Conservation (phyloP, 805 yeast species). For the Debaryomyces maramus region DNA sequence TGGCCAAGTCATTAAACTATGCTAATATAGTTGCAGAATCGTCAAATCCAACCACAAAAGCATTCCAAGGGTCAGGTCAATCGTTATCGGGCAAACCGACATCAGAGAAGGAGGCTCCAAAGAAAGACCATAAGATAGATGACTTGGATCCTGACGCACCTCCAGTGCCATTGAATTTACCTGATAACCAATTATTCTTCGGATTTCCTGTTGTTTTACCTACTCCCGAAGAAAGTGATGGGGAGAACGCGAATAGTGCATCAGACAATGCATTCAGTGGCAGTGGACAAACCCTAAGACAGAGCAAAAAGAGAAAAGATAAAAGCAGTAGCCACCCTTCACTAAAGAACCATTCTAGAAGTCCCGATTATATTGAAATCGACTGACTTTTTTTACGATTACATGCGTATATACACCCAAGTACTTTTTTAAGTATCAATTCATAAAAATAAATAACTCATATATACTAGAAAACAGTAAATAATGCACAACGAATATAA, state of each 20-base stretch:
- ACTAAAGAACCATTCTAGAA: constrained; percentile 61
- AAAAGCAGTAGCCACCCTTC: constrained; percentile 47
- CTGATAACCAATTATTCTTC: constrained; percentile 86
- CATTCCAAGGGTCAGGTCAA: constrained; percentile 64
- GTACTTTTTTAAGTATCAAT: background rate
- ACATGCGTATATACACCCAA: constrained; percentile 1
- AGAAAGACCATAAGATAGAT: constrained; percentile 34
- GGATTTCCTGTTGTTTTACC: constrained; percentile 78
- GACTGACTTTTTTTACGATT: constrained; percentile 40
- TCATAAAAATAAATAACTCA: constrained; percentile 8
- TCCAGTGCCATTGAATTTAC: constrained; percentile 71
- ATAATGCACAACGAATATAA: background rate
- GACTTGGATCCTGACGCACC: constrained; percentile 56
- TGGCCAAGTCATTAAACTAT: constrained; percentile 75
- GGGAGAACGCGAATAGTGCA: constrained; percentile 30
- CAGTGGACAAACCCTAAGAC: constrained; percentile 73
- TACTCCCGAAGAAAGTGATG: constrained; percentile 27
- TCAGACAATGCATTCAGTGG: constrained; percentile 52
- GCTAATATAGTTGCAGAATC: constrained; percentile 54
- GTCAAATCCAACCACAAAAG: constrained; percentile 17
- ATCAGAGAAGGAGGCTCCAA: constrained; percentile 16
- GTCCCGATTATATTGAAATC: constrained; percentile 80
- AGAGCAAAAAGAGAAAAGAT: constrained; percentile 68
- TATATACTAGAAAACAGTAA: background rate
- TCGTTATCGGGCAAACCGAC: constrained; percentile 65